These are phyloP conservation scores for Coccomyxa subellipsoidea DNA, from an alignment of 163 green algal genomes.

Conservation along the genomic window DNA sequence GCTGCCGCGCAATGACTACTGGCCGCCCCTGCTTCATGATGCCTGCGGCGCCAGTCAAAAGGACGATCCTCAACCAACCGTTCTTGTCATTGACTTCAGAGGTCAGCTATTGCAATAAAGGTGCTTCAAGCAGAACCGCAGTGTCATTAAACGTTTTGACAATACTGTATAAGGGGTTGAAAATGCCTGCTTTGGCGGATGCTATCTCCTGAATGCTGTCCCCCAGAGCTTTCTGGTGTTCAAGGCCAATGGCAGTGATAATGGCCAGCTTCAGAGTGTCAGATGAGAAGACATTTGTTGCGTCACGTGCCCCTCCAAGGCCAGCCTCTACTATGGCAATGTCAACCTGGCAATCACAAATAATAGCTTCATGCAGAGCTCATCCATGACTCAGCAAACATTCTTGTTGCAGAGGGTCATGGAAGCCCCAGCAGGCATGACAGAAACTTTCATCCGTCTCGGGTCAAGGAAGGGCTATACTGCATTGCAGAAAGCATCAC, in stretches of 20 bases:
- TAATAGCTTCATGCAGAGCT: no score
- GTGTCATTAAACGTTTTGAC: no score
- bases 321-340: conserved; percentile 88
- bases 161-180: conserved; percentile 31
- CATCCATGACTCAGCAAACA: no score
- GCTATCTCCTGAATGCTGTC: conserved; percentile 54
- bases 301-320: conserved; percentile 83
- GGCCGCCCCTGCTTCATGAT: conserved; percentile 68
- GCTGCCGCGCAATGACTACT: conserved; percentile 63
- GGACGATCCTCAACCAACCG: neutral
- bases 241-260: conserved; percentile 63
- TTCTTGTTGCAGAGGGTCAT: conserved; percentile 49
- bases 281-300: conserved; percentile 89
- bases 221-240: conserved; percentile 85
- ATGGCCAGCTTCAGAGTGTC: conserved; percentile 52
- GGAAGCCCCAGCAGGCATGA: no score
- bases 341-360: conserved; percentile 45
- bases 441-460: no score
- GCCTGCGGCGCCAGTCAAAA: conserved; percentile 41
- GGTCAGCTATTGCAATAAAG: no score
- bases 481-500: neutral
- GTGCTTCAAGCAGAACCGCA: no score
- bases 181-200: conserved; percentile 77
- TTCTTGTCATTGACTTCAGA: no score
- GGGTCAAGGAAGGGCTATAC: no score